Evolutionary conservation across 352 stramenopile species (phyloP).

Genomic region (Phytophthora gonapodyides): DNA sequence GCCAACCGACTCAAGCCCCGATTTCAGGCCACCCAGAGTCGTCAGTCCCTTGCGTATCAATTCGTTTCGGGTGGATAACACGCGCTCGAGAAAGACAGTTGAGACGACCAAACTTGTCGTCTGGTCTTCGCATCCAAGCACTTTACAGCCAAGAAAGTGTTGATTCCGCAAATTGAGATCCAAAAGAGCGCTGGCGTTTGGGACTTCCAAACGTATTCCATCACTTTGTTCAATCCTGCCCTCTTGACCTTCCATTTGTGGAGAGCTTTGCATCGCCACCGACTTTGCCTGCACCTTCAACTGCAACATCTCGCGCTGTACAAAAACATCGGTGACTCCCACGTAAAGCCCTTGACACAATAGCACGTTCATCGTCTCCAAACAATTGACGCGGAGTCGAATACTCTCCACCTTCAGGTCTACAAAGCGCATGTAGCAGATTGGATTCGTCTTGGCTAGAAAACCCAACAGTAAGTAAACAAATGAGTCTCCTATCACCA

Average conservation of each 20-base stretch:
- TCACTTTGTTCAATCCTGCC: conserved; percentile 2
- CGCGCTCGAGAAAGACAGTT: conserved; percentile 49
- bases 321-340: conserved; percentile 65
- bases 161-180: conserved; percentile 35
- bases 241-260: conserved; percentile 5
- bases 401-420: conserved; percentile 52
- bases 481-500: neutral
- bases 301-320: conserved; percentile 53
- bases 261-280: conserved; percentile 14
- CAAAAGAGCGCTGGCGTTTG: conserved; percentile 25
- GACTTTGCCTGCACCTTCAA: conserved; percentile 39
- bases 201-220: conserved; percentile 32
- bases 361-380: conserved; percentile 43
- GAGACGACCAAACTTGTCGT: conserved; percentile 39
- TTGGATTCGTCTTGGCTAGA: conserved; percentile 38
- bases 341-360: conserved; percentile 48
- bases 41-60: conserved; percentile 32
- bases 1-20: neutral
- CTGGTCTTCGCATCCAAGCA: conserved; percentile 36
- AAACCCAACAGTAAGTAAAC: neutral
- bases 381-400: conserved; percentile 37
- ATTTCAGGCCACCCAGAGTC: neutral
- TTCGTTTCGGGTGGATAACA: conserved; percentile 43
- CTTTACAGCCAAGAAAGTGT: conserved; percentile 46
- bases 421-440: conserved; percentile 71